Evolutionary conservation across 805 yeast species (phyloP).

Genomic region (Ogataea nonfermentans): DNA sequence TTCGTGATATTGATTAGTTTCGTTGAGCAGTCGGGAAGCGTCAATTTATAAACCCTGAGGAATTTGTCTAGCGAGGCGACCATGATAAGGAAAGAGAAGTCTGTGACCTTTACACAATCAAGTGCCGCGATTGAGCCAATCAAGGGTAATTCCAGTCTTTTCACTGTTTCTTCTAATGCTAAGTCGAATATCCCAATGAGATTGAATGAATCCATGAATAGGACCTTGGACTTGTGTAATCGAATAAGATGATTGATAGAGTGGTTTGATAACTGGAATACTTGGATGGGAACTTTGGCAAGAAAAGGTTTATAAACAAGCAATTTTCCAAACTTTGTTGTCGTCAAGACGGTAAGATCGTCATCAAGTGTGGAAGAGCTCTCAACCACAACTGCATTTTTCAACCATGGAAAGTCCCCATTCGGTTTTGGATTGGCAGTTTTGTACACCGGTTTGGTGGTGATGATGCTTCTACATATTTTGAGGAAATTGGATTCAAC

Average conservation of each 20-base stretch:
- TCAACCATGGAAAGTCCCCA: constrained; percentile 30
- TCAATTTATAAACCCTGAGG: constrained; percentile 21
- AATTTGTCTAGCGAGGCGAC: constrained; percentile 26
- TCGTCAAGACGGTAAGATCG: constrained; percentile 20
- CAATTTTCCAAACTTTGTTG: constrained; percentile 29
- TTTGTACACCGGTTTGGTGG: constrained; percentile 24
- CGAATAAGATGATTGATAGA: constrained; percentile 17
- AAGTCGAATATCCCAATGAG: constrained; percentile 26
- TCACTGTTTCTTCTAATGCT: constrained; percentile 17
- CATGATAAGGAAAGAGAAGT: constrained; percentile 15
- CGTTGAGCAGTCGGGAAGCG: constrained; percentile 8
- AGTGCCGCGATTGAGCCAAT: constrained; percentile 28
- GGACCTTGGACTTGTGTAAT: constrained; percentile 13
- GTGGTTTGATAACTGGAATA: constrained; percentile 27
- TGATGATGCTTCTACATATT: constrained; percentile 21
- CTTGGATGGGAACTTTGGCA: constrained; percentile 23
- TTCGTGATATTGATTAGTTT: constrained; percentile 12
- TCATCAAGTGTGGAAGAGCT: constrained; percentile 8
- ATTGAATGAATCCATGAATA: constrained; percentile 30
- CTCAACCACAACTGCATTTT: constrained; percentile 23
- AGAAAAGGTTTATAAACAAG: constrained; percentile 24
- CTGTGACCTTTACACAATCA: constrained; percentile 10
- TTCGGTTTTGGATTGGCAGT: constrained; percentile 16
- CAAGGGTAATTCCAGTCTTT: constrained; percentile 21
- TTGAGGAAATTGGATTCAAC: constrained; percentile 11